phyloP scores from a whole-genome alignment of 768 basidiomycete species.

The Auriscalpium vulgare region DNA sequence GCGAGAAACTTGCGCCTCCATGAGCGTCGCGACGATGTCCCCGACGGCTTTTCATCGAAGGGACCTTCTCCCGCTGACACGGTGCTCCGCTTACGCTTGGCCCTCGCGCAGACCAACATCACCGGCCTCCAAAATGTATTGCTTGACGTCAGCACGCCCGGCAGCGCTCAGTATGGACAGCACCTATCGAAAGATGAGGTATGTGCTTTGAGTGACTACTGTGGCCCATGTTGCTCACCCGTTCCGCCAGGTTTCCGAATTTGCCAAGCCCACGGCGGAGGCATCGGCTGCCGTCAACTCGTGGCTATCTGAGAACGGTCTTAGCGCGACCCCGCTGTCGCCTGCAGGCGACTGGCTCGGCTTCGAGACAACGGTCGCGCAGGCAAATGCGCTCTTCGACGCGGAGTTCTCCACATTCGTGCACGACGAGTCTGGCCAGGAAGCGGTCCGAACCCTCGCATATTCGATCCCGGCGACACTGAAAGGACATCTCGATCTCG shows the following conservation, averaged over 20 bases:
- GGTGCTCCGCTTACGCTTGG: constrained; percentile 29
- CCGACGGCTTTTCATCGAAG: constrained; percentile 21
- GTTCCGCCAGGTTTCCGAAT: not conserved
- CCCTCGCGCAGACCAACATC: constrained; percentile 27
- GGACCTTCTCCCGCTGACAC: constrained; percentile 24
- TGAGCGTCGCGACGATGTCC: constrained; percentile 20
- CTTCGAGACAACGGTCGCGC: constrained; percentile 18
- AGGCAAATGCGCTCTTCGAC: constrained; percentile 17
- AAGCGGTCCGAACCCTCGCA: constrained; percentile 5
- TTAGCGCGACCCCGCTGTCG: constrained; percentile 18
- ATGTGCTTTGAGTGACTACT: not conserved
- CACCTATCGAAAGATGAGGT: constrained; percentile 33
- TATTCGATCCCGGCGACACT: constrained; percentile 6
- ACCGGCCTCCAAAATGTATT: constrained; percentile 29
- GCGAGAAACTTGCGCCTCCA: constrained; percentile 22
- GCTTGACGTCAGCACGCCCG: constrained; percentile 30
- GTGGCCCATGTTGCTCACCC: not conserved
- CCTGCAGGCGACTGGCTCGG: constrained; percentile 23
- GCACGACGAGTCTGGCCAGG: constrained; percentile 5
- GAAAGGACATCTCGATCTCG: constrained; percentile 10
- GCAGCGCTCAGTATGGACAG: constrained; percentile 28
- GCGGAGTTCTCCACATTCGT: not conserved
- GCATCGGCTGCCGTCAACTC: constrained; percentile 18
- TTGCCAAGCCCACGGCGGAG: constrained; percentile 16
- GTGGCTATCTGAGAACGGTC: constrained; percentile 19